Conservation (phyloP, 208 protist species). For the Wallacemonas sp. region DNA sequence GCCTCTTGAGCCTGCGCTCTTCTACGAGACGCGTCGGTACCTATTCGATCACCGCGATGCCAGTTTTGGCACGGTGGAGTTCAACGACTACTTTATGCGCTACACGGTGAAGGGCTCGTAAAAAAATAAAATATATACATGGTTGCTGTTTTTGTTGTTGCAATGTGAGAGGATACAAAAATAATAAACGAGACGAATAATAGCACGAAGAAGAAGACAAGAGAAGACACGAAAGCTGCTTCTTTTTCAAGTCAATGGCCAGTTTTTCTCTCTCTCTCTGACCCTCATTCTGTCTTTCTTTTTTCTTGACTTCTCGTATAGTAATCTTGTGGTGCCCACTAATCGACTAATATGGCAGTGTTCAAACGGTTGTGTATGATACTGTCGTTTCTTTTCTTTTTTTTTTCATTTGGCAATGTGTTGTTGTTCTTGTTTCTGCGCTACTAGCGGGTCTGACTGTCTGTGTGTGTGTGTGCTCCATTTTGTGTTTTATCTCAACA, state of each 20-base stretch:
- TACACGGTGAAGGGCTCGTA: slow-evolving; percentile 62
- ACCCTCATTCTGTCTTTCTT: background rate
- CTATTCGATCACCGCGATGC: slow-evolving; percentile 72
- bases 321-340: too few relatives aligned
- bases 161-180: too few relatives aligned
- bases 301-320: background rate
- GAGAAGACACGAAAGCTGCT: too few relatives aligned
- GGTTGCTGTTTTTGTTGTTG: background rate
- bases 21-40: slow-evolving; percentile 71
- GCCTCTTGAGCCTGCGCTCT: slow-evolving; percentile 67
- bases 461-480: too few relatives aligned
- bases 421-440: too few relatives aligned
- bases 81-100: slow-evolving; percentile 84
- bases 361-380: background rate
- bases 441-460: too few relatives aligned
- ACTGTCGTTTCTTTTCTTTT: background rate
- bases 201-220: too few relatives aligned
- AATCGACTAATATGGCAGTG: too few relatives aligned
- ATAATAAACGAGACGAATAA: too few relatives aligned
- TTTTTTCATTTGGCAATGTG: too few relatives aligned
- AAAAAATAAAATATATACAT: slow-evolving; percentile 17
- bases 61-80: slow-evolving; percentile 53
- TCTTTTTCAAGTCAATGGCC: background rate
- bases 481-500: too few relatives aligned
- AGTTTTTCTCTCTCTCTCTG: background rate